A percentile compares a stretch with the other conserved stretches of the same genome.
These are phyloP conservation scores for Pythium plurisporium DNA, from an alignment of 352 stramenopile species.

Conservation along the genomic window DNA sequence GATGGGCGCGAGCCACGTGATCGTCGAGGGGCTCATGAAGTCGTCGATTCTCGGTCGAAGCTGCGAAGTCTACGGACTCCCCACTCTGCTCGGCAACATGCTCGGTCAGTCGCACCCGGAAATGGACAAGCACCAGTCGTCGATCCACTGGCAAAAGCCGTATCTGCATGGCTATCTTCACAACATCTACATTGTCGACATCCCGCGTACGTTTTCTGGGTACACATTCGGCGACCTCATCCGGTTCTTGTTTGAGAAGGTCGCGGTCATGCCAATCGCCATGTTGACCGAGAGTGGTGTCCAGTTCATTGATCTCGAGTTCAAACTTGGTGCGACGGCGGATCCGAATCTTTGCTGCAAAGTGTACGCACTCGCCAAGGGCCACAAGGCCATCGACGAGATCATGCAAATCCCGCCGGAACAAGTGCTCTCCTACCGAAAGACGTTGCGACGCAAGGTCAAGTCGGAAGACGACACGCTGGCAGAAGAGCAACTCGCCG, in stretches of 20 bases:
- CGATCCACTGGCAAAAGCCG: slow-evolving; percentile 51
- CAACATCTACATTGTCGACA: slow-evolving; percentile 71
- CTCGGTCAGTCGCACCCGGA: slow-evolving; percentile 50
- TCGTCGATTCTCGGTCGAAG: slow-evolving; percentile 66
- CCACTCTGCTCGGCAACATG: slow-evolving; percentile 67
- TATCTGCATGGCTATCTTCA: slow-evolving; percentile 72
- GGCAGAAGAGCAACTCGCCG: slow-evolving; percentile 17
- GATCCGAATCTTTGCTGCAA: slow-evolving; percentile 81
- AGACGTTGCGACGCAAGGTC: slow-evolving; percentile 58
- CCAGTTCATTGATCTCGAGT: slow-evolving; percentile 70
- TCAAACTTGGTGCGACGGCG: slow-evolving; percentile 66
- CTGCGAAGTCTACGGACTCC: slow-evolving; percentile 58
- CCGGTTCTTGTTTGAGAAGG: slow-evolving; percentile 75
- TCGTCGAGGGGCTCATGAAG: slow-evolving; percentile 67
- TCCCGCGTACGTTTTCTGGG: slow-evolving; percentile 71
- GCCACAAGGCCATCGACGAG: slow-evolving; percentile 44
- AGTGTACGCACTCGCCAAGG: slow-evolving; percentile 68
- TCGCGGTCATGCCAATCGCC: slow-evolving; percentile 53
- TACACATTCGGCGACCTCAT: slow-evolving; percentile 78
- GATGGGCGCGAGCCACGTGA: slow-evolving; percentile 68
- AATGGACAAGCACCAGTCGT: slow-evolving; percentile 45
- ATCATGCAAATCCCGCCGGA: slow-evolving; percentile 62
- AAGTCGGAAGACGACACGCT: slow-evolving; percentile 32
- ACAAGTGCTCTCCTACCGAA: slow-evolving; percentile 72
- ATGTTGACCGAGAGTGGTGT: slow-evolving; percentile 65